Conservation (phyloP, 208 protist genomes). For the Wallacemonas rigidus region DNA sequence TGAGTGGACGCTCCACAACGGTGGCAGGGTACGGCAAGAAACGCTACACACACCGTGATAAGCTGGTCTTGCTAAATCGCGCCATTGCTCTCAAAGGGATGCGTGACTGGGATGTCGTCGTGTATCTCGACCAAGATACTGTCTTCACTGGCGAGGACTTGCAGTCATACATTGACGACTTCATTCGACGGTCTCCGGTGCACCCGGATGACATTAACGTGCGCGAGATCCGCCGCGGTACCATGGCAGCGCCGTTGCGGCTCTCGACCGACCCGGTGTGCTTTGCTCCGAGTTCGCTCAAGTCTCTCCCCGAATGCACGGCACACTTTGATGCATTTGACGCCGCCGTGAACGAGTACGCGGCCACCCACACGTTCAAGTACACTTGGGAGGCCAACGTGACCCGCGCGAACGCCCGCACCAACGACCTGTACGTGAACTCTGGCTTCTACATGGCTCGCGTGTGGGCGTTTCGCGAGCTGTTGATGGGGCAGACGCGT, state of each 20-base stretch:
- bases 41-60: background rate
- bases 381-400: background rate
- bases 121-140: conserved; percentile 2
- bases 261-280: conserved; percentile 1
- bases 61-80: background rate
- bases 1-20: background rate
- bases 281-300: background rate
- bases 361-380: background rate
- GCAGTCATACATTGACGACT: conserved; percentile 2
- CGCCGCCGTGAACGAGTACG: background rate
- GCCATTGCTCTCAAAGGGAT: background rate
- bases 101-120: conserved; percentile 5
- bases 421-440: conserved; percentile 5
- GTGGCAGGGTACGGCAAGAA: background rate
- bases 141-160: conserved; percentile 1
- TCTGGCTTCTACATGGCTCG: conserved; percentile 3
- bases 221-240: conserved; percentile 1
- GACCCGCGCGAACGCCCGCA: background rate
- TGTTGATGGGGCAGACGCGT: background rate
- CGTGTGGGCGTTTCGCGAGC: conserved; percentile 8
- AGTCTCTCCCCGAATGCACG: background rate
- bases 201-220: conserved; percentile 4
- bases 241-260: background rate
- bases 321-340: background rate
- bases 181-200: background rate